phyloP scores from a whole-genome alignment of 1,139 yeast genomes.

The Schwanniomyces etchellsii region DNA sequence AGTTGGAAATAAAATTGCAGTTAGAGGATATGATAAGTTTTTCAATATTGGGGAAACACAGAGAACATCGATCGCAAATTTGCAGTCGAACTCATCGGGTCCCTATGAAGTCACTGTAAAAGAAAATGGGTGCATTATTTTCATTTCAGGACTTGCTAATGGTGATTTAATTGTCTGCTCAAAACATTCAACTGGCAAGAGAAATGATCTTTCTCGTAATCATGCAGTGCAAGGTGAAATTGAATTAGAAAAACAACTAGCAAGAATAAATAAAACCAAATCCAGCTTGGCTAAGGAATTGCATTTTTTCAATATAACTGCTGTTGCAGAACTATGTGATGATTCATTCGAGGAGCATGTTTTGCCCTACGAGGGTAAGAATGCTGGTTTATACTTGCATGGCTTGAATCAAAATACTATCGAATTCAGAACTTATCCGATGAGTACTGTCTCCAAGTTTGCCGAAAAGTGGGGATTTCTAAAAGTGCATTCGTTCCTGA shows the following conservation, averaged over 20 bases:
- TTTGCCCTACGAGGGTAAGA: slow-evolving; percentile 58
- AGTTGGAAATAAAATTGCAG: slow-evolving; percentile 45
- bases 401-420: slow-evolving; percentile 74
- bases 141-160: slow-evolving; percentile 68
- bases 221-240: slow-evolving; percentile 74
- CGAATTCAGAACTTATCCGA: slow-evolving; percentile 58
- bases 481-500: slow-evolving; percentile 40
- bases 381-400: slow-evolving; percentile 82
- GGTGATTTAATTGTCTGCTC: slow-evolving; percentile 81
- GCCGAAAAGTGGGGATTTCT: slow-evolving; percentile 72
- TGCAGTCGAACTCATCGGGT: slow-evolving; percentile 51
- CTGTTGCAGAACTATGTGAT: slow-evolving; percentile 91
- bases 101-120: slow-evolving; percentile 81
- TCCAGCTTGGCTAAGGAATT: slow-evolving; percentile 53
- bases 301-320: slow-evolving; percentile 55
- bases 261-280: slow-evolving; percentile 27
- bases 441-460: slow-evolving; percentile 54
- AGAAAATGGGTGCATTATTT: slow-evolving; percentile 91
- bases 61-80: slow-evolving; percentile 43
- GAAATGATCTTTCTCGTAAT: slow-evolving; percentile 50
- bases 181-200: slow-evolving; percentile 77
- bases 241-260: slow-evolving; percentile 52
- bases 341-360: slow-evolving; percentile 94
- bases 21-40: slow-evolving; percentile 92
- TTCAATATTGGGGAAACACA: slow-evolving; percentile 71